Conservation (phyloP, 371 early-diverging fungal genomes). For the Choanephora cucurbitarum region DNA sequence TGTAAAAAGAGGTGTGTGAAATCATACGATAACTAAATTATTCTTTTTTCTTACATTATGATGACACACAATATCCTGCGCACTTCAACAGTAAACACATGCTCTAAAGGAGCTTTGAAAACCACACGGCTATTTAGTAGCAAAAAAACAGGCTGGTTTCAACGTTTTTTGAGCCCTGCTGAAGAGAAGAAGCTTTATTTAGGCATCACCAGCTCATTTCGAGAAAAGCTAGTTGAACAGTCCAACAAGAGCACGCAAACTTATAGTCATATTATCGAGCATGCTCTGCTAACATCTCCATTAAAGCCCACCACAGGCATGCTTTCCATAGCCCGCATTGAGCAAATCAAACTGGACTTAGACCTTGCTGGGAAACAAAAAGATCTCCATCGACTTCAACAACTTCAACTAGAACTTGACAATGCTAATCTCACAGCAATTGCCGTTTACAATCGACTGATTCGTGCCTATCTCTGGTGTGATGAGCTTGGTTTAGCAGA, state of each 20-base stretch:
- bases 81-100: background rate
- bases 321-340: constrained; percentile 22
- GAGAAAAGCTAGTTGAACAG: constrained; percentile 37
- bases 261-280: constrained; percentile 48
- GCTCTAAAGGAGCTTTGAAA: background rate
- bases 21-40: too few relatives aligned
- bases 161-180: constrained; percentile 39
- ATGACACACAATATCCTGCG: constrained; percentile 15
- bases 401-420: constrained; percentile 26
- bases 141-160: constrained; percentile 30
- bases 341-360: constrained; percentile 26
- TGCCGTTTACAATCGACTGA: constrained; percentile 41
- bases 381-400: constrained; percentile 15
- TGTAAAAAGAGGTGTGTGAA: too few relatives aligned
- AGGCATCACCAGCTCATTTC: constrained; percentile 45
- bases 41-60: background rate
- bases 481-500: constrained; percentile 27
- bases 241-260: constrained; percentile 29
- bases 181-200: constrained; percentile 47
- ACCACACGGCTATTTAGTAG: constrained; percentile 6
- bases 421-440: constrained; percentile 18
- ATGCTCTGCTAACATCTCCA: constrained; percentile 26
- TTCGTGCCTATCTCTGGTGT: constrained; percentile 33
- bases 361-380: constrained; percentile 31
- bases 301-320: constrained; percentile 8